A percentile compares a stretch with the other conserved stretches of the same genome.
These are phyloP conservation scores for Chiua virens DNA, from an alignment of 768 basidiomycete genomes.

Conservation along the genomic window DNA sequence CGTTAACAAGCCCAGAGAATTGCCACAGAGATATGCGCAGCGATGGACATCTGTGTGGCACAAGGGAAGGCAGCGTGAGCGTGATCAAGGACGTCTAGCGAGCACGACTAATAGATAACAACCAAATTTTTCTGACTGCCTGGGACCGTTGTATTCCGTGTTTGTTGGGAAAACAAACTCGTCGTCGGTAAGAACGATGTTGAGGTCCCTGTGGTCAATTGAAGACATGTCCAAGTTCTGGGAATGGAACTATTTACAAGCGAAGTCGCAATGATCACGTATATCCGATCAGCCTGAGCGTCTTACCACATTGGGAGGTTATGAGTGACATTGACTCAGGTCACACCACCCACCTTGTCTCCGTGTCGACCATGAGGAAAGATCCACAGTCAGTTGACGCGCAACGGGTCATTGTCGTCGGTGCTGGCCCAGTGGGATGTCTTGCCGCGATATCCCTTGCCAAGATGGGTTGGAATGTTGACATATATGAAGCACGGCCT, in stretches of 20 bases:
- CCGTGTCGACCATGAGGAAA: constrained; percentile 12
- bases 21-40: constrained; percentile 91
- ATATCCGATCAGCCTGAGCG: constrained; percentile 15
- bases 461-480: constrained; percentile 82
- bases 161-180: constrained; percentile 63
- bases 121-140: constrained; percentile 40
- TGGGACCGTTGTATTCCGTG: constrained; percentile 42
- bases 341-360: background rate
- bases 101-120: constrained; percentile 15
- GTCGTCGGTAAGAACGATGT: constrained; percentile 40
- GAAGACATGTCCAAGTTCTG: constrained; percentile 13
- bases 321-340: background rate
- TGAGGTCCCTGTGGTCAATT: constrained; percentile 16
- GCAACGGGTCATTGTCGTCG: constrained; percentile 66
- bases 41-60: constrained; percentile 41
- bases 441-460: constrained; percentile 85
- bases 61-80: constrained; percentile 15
- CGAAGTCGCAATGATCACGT: constrained; percentile 2
- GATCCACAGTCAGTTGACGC: background rate
- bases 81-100: background rate
- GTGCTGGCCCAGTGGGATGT: constrained; percentile 94
- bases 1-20: constrained; percentile 85
- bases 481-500: constrained; percentile 75
- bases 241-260: background rate
- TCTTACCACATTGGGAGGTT: constrained; percentile 15